These are phyloP conservation scores for Conticribra guillardii DNA, from an alignment of 108 stramenopile genomes.

Conservation along the genomic window DNA sequence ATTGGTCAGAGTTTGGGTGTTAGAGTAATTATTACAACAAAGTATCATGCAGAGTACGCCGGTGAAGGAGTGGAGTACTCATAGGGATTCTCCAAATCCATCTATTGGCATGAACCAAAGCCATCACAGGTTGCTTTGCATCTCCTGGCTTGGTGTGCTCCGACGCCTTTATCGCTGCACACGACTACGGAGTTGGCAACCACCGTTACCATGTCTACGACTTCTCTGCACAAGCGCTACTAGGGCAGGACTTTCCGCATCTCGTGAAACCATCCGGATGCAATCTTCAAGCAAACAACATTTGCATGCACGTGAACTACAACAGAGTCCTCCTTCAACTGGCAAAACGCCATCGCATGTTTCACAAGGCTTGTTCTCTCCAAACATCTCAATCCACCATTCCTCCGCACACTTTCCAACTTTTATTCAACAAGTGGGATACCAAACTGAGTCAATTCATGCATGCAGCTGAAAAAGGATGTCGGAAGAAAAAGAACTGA, in stretches of 20 bases:
- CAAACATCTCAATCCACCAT: neutral
- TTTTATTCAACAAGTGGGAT: conserved; percentile 6
- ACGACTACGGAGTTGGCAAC: conserved; percentile 21
- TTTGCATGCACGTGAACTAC: neutral
- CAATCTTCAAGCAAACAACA: neutral
- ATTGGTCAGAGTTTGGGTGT: too few species aligned
- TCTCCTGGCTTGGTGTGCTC: neutral
- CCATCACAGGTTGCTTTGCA: conserved; percentile 9
- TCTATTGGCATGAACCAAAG: too few species aligned
- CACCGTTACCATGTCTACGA: conserved; percentile 22
- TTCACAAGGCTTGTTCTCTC: neutral
- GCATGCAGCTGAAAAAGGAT: neutral
- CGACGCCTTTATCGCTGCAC: neutral
- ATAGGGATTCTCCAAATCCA: too few species aligned
- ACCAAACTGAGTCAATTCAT: conserved; percentile 14
- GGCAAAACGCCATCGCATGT: neutral
- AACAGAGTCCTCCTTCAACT: neutral
- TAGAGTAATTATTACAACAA: too few species aligned
- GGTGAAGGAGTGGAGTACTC: too few species aligned
- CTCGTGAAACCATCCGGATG: neutral
- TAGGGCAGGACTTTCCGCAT: conserved; percentile 7
- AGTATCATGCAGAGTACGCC: too few species aligned
- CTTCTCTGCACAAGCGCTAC: conserved; percentile 2
- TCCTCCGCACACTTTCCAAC: neutral
- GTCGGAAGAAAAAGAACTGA: conserved; percentile 1